phyloP scores from a whole-genome alignment of 2,329 filamentous ascomycete genomes.

The Colletotrichum filicis region DNA sequence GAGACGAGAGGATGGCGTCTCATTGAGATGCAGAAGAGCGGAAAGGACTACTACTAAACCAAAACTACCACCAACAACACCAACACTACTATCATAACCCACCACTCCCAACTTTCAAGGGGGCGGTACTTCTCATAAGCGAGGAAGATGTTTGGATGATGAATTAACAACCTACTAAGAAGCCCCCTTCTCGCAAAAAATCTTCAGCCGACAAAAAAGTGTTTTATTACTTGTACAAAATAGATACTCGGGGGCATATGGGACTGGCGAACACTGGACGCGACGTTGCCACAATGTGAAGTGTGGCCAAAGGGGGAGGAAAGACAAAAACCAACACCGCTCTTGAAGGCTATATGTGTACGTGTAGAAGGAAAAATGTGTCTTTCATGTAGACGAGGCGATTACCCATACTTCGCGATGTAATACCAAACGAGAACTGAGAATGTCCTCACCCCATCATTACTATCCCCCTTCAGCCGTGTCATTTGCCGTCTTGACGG shows the following conservation, averaged over 20 bases:
- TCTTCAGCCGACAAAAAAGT: conserved; percentile 26
- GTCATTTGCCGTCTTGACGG: background rate
- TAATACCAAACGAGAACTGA: conserved; percentile 31
- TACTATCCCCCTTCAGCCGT: too few relatives aligned
- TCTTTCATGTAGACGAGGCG: background rate
- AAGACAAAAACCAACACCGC: conserved; percentile 29
- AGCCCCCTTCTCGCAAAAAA: conserved; percentile 18
- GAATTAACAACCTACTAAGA: background rate
- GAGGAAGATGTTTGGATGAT: conserved; percentile 21
- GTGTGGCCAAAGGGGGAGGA: conserved; percentile 1
- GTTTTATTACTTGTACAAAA: conserved; percentile 37
- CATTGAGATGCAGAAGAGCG: conserved; percentile 99
- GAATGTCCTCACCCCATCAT: conserved; percentile 4
- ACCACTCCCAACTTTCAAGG: background rate
- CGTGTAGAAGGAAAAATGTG: conserved; percentile 28
- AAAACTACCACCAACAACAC: background rate
- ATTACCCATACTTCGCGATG: conserved; percentile 29
- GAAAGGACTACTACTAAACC: conserved; percentile 79
- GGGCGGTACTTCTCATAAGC: background rate
- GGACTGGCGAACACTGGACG: conserved; percentile 28
- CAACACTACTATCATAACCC: background rate
- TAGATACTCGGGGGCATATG: conserved; percentile 30
- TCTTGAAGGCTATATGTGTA: conserved; percentile 33
- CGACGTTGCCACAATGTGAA: conserved; percentile 4
- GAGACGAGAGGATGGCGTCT: conserved; percentile 97